These are phyloP conservation scores for Artomyces pyxidatus DNA, from an alignment of 768 basidiomycete species.

Conservation along the genomic window DNA sequence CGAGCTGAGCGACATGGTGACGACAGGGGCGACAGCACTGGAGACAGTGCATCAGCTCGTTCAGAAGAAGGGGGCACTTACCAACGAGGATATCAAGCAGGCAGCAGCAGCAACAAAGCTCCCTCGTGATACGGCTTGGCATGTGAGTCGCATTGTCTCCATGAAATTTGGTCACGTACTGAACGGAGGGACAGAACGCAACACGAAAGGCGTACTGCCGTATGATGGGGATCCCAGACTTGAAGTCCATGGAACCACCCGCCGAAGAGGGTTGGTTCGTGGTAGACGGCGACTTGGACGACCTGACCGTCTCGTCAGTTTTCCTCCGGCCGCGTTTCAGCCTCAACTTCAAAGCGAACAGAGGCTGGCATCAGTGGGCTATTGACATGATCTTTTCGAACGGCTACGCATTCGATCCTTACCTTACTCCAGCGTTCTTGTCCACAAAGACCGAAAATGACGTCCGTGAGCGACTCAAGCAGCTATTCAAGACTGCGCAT, in stretches of 20 bases:
- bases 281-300: not conserved
- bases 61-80: not conserved
- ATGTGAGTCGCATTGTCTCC: not conserved
- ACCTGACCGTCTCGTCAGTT: not conserved
- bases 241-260: not conserved
- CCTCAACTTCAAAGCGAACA: not conserved
- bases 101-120: not conserved
- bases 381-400: not conserved
- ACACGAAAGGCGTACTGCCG: not conserved
- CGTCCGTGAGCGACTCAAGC: not conserved
- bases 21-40: not conserved
- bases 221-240: not conserved
- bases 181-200: not conserved
- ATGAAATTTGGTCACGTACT: not conserved
- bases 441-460: not conserved
- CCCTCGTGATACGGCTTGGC: not conserved
- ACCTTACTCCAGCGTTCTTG: not conserved
- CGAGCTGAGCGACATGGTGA: not conserved
- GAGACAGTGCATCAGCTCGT: not conserved
- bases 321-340: not conserved
- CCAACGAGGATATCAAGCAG: not conserved
- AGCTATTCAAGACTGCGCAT: not conserved
- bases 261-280: not conserved
- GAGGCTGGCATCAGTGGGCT: not conserved
- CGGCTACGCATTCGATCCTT: not conserved